Percentiles rank a stretch among this genome's conserved stretches.
These are phyloP conservation scores for Inonotus obliquus DNA, from an alignment of 1,284 basidiomycete species.

Conservation along the genomic window DNA sequence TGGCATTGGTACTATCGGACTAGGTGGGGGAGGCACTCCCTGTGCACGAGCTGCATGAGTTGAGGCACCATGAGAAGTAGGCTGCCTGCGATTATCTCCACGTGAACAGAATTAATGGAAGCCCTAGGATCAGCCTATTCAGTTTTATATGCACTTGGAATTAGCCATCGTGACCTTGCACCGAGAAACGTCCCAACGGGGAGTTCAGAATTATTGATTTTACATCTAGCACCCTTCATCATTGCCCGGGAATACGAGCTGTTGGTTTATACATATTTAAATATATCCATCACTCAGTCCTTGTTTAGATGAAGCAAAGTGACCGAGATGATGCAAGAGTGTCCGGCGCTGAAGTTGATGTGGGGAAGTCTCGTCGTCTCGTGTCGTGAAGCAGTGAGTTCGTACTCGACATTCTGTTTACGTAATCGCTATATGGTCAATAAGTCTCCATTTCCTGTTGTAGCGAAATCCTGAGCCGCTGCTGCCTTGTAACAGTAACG, in stretches of 20 bases:
- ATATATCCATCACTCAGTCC: too few species aligned
- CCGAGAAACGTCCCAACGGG: neutral
- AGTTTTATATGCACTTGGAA: neutral
- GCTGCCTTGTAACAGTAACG: too few species aligned
- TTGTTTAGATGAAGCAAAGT: too few species aligned
- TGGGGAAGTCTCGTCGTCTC: too few species aligned
- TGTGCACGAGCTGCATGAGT: neutral
- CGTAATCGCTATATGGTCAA: too few species aligned
- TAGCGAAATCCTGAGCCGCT: too few species aligned
- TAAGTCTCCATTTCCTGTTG: too few species aligned
- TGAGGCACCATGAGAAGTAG: neutral
- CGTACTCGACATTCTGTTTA: too few species aligned
- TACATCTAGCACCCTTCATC: neutral
- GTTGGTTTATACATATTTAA: too few species aligned
- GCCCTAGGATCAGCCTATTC: neutral
- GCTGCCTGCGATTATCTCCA: neutral
- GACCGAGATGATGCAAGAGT: too few species aligned
- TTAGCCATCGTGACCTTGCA: neutral
- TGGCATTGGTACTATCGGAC: neutral
- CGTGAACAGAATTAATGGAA: neutral
- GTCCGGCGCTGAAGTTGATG: too few species aligned
- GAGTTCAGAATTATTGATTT: neutral
- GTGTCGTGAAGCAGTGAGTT: too few species aligned
- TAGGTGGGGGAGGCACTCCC: neutral
- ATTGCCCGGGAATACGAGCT: neutral